Conservation (phyloP, 352 stramenopile genomes). For the Phytopythium chamaehyphon region DNA sequence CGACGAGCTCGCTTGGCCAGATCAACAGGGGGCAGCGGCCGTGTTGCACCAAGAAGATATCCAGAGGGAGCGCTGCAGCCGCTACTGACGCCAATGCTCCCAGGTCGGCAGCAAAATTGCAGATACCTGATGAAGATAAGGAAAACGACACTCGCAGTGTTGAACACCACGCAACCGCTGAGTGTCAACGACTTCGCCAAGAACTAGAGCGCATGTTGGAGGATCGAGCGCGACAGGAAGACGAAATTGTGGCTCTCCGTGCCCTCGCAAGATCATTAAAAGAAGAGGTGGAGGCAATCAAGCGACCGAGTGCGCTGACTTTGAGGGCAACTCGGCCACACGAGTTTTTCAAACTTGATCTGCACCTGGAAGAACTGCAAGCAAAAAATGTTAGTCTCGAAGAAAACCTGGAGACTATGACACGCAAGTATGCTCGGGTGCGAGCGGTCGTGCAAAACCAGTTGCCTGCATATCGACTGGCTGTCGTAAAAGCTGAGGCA, state of each 20-base stretch:
- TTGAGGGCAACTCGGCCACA: conserved; percentile 8
- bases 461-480: conserved; percentile 23
- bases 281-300: conserved; percentile 45
- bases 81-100: not conserved
- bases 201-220: conserved; percentile 40
- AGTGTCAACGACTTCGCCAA: conserved; percentile 40
- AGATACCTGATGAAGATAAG: not conserved
- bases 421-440: conserved; percentile 1
- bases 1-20: too few species aligned
- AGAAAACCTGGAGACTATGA: conserved; percentile 12
- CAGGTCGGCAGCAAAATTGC: not conserved
- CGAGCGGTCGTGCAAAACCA: conserved; percentile 15
- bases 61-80: too few species aligned
- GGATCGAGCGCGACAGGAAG: conserved; percentile 45
- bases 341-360: conserved; percentile 49
- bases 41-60: too few species aligned
- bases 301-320: conserved; percentile 1
- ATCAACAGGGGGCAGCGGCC: too few species aligned
- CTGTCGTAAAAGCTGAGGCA: conserved; percentile 31
- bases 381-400: conserved; percentile 31
- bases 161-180: conserved; percentile 8
- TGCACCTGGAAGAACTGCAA: conserved; percentile 37
- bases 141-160: conserved; percentile 6
- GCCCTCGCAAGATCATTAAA: conserved; percentile 50
- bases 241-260: conserved; percentile 56